Percentiles rank a stretch among this genome's conserved stretches.
These are phyloP conservation scores for Penicillium sp. DNA, from an alignment of 2,329 filamentous ascomycete species.

Conservation along the genomic window DNA sequence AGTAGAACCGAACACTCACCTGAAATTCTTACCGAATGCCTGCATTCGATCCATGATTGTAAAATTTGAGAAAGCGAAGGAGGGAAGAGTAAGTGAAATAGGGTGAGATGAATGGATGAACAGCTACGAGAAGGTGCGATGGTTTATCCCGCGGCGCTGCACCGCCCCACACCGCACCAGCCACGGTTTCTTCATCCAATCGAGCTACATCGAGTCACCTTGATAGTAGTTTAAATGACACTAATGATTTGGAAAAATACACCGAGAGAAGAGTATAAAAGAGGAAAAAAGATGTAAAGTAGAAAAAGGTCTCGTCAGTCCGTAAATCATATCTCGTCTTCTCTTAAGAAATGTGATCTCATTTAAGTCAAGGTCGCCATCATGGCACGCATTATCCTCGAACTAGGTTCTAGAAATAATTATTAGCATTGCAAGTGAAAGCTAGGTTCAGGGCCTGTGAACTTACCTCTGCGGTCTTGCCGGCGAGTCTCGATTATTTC, in stretches of 20 bases:
- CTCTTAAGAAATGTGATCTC: neutral
- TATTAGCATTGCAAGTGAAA: slow-evolving; percentile 13
- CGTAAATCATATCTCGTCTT: neutral
- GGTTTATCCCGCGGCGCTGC: slow-evolving; percentile 18
- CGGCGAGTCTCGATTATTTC: slow-evolving; percentile 63
- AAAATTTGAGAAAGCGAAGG: slow-evolving; percentile 1
- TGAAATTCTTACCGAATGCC: slow-evolving; percentile 70
- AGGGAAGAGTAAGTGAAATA: neutral
- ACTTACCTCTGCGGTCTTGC: slow-evolving; percentile 87
- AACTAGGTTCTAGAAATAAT: slow-evolving; percentile 57
- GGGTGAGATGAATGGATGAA: slow-evolving; percentile 11
- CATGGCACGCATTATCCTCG: slow-evolving; percentile 67
- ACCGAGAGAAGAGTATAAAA: slow-evolving; percentile 1
- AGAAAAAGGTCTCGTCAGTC: slow-evolving; percentile 5
- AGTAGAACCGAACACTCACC: slow-evolving; percentile 46
- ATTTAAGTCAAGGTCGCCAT: slow-evolving; percentile 62
- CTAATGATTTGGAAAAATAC: slow-evolving; percentile 8
- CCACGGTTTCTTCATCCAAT: slow-evolving; percentile 23
- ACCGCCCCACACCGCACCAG: slow-evolving; percentile 27
- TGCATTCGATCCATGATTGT: slow-evolving; percentile 66
- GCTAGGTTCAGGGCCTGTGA: no score
- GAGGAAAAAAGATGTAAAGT: neutral
- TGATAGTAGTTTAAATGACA: neutral
- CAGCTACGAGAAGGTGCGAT: slow-evolving; percentile 17
- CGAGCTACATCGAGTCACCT: no score